Conservation (phyloP, 345 rosid genomes). For the Pistacia integerrima region DNA sequence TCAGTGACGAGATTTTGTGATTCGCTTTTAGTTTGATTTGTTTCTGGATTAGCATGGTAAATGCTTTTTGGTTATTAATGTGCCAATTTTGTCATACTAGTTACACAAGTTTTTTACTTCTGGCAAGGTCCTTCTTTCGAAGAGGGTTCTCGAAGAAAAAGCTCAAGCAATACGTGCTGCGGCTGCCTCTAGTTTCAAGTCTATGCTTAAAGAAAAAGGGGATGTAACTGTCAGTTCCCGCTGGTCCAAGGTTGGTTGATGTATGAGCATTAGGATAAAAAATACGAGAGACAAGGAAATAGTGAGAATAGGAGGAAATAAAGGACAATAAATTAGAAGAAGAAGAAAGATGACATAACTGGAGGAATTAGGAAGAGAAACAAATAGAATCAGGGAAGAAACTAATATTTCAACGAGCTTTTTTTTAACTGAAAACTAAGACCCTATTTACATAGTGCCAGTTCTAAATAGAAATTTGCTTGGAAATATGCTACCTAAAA, state of each 20-base stretch:
- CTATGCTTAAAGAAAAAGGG: slow-evolving; percentile 75
- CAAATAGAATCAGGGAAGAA: no score
- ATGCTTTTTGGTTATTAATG: not conserved
- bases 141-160: slow-evolving; percentile 74
- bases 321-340: no score
- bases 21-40: slow-evolving; percentile 20
- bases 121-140: slow-evolving; percentile 71
- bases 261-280: not conserved
- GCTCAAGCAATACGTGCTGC: slow-evolving; percentile 74
- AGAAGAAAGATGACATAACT: no score
- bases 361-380: no score
- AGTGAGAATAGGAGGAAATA: not conserved
- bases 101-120: slow-evolving; percentile 8
- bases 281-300: no score
- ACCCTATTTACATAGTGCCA: no score
- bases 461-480: no score
- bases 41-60: slow-evolving; percentile 11
- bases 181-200: slow-evolving; percentile 70
- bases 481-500: no score
- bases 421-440: no score
- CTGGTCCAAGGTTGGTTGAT: slow-evolving; percentile 81
- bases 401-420: no score
- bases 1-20: slow-evolving; percentile 30
- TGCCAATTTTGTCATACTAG: not conserved
- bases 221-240: slow-evolving; percentile 67